Evolutionary conservation across 1,139 yeast species (phyloP).

Genomic region (Debaryomycetaceae sp.): DNA sequence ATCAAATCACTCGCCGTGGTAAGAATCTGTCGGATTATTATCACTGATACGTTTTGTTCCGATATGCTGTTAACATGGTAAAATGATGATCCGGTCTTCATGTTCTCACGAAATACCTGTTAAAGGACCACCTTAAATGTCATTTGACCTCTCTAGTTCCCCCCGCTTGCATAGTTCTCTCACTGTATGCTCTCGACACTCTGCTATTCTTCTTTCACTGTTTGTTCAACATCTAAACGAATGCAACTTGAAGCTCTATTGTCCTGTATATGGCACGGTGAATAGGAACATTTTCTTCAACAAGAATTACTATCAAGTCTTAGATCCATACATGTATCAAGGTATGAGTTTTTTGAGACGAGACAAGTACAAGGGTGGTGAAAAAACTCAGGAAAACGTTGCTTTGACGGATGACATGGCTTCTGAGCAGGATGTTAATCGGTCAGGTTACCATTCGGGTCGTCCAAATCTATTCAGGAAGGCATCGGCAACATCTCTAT

Average conservation of each 20-base stretch:
- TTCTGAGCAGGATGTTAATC: background rate
- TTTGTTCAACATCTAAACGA: background rate
- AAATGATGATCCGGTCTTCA: too few species aligned
- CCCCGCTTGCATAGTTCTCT: background rate
- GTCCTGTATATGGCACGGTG: background rate
- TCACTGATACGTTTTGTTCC: too few species aligned
- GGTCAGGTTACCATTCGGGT: background rate
- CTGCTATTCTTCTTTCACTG: background rate
- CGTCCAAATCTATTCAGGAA: background rate
- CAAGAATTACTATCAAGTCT: background rate
- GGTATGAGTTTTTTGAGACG: slow-evolving; percentile 30
- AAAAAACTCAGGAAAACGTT: background rate
- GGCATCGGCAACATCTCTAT: slow-evolving; percentile 1
- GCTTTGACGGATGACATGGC: background rate
- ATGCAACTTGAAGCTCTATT: background rate
- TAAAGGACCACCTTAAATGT: background rate
- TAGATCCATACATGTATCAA: background rate
- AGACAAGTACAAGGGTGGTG: slow-evolving; percentile 15
- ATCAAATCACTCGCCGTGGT: background rate
- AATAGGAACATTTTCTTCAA: background rate
- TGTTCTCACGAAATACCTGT: too few species aligned
- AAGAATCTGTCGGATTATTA: too few species aligned
- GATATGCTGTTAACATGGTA: too few species aligned
- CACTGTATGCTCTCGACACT: background rate
- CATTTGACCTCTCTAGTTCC: background rate